Base-by-base conservation (phyloP, 257 asterid genomes). In the Thymus mandschuricus region DNA sequence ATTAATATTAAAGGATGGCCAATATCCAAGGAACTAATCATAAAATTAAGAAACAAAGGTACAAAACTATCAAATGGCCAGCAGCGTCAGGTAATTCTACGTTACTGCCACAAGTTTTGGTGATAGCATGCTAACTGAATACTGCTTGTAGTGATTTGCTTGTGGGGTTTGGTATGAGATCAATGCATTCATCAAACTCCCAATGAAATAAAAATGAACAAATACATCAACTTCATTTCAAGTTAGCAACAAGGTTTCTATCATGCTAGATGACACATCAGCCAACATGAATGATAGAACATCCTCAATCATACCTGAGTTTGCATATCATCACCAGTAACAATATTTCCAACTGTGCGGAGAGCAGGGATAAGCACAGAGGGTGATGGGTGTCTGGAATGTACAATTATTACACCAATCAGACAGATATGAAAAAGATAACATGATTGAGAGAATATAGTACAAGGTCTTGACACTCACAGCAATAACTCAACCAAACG, bases 361-460 rank as follows among this genome's bases (percentile, higher is more conserved):
- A 92, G 89, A 67, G 98, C 97, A 77, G 98, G 98, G 72, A 92
- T 82, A 50, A 92, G 85, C 59, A 92, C 98, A 52, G 98, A 85
- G 7, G 90, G 88, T 7, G 98, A 89, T 10, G 94, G 89, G 55
- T 89, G 97, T 35, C 98, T 90, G 83, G 69, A 82, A 86, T 51
- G 56, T 56, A 10, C 10, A 69, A 69, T 71, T 28, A 63, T 8
- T 44, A 28, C 43, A 62, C 30, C 40, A 56, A 64, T 80, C 31
- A 86, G 58, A 38, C 51, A 43, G 29, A 21, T 41, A 1, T 46
- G 38, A n/a, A 64, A 54, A 2, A 35, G 35, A 46, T 29, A 33
- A 9, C 34, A 46, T 2, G 78, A 44, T 10, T 10, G 5, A 46
- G 34, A 10, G 51, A 44, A 60, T 62, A 30, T 52, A 49, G 9